Percentiles rank a stretch among this genome's conserved stretches.
These are phyloP conservation scores for Alternaria burnsii DNA, from an alignment of 2,329 filamentous ascomycete species.

Conservation along the genomic window DNA sequence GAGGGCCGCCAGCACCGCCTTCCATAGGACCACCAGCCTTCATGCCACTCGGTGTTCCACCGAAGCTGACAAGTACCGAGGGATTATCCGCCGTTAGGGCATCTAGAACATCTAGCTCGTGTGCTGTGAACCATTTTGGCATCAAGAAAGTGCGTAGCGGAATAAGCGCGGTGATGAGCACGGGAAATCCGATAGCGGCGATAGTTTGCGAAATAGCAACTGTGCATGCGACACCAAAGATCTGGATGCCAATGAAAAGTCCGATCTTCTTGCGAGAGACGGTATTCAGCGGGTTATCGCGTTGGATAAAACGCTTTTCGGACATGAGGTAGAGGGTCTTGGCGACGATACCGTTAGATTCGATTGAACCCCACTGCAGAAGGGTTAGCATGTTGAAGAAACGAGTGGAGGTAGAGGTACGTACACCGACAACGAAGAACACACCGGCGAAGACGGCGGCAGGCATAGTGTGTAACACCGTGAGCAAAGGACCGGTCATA, in stretches of 20 bases:
- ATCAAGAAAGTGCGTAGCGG: conserved; percentile 60
- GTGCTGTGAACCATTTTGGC: conserved; percentile 59
- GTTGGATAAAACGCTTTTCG: conserved; percentile 59
- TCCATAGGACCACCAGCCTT: conserved; percentile 12
- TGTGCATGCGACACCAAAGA: conserved; percentile 58
- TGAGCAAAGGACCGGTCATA: conserved; percentile 63
- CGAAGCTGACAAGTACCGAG: conserved; percentile 62
- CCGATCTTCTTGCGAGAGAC: conserved; percentile 56
- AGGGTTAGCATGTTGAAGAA: background rate
- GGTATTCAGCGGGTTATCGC: conserved; percentile 55
- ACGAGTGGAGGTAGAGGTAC: background rate
- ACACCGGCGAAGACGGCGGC: conserved; percentile 62
- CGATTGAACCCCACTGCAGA: conserved; percentile 52
- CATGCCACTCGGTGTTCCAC: conserved; percentile 53
- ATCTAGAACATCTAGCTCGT: conserved; percentile 61
- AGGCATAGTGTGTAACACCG: conserved; percentile 61
- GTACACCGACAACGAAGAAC: conserved; percentile 64
- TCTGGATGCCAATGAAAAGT: conserved; percentile 60
- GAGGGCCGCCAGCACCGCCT: conserved; percentile 16
- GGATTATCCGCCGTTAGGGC: conserved; percentile 61
- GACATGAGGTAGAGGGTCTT: conserved; percentile 59
- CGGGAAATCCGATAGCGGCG: conserved; percentile 65
- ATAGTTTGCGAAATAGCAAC: conserved; percentile 67
- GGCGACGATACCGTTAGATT: conserved; percentile 59
- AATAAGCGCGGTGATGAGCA: conserved; percentile 65